These are phyloP conservation scores for Rhizoctonia solani DNA, from an alignment of 1,284 basidiomycete species.

Conservation along the genomic window DNA sequence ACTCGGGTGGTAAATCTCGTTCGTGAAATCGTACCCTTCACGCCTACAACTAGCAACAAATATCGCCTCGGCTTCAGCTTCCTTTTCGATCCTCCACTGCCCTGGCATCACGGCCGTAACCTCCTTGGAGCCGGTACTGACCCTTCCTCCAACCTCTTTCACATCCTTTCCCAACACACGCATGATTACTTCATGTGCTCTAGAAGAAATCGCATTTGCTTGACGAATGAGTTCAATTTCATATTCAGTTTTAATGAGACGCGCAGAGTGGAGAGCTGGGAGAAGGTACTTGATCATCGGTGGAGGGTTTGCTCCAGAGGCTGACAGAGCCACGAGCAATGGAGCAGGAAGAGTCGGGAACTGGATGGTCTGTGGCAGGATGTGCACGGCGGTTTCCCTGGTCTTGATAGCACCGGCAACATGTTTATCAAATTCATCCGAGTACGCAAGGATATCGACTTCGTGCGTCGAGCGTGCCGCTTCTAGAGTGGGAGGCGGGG, in stretches of 20 bases:
- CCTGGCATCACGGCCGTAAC: slow-evolving; percentile 59
- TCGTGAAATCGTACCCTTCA: slow-evolving; percentile 64
- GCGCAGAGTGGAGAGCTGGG: slow-evolving; percentile 71
- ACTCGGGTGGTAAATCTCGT: background rate
- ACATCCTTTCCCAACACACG: slow-evolving; percentile 77
- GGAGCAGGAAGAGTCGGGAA: slow-evolving; percentile 59
- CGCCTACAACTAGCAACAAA: slow-evolving; percentile 86
- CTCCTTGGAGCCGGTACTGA: slow-evolving; percentile 53
- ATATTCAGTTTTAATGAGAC: slow-evolving; percentile 72
- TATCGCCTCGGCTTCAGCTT: slow-evolving; percentile 87
- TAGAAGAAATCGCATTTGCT: slow-evolving; percentile 82
- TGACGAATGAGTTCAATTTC: slow-evolving; percentile 76
- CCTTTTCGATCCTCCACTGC: slow-evolving; percentile 86
- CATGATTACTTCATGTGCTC: slow-evolving; percentile 90
- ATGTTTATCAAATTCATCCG: slow-evolving; percentile 49
- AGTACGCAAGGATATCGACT: slow-evolving; percentile 60
- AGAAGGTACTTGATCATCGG: slow-evolving; percentile 62
- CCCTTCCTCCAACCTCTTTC: slow-evolving; percentile 51
- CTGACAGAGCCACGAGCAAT: slow-evolving; percentile 44
- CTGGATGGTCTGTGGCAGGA: slow-evolving; percentile 54
- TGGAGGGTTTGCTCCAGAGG: slow-evolving; percentile 50
- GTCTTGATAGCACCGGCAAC: background rate
- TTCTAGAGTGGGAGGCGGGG: slow-evolving; percentile 74
- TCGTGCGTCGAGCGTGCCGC: slow-evolving; percentile 61
- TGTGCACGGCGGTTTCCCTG: slow-evolving; percentile 58